Evolutionary conservation across 2,329 filamentous ascomycete species (phyloP).

Genomic region (Fusarium bactridioides): DNA sequence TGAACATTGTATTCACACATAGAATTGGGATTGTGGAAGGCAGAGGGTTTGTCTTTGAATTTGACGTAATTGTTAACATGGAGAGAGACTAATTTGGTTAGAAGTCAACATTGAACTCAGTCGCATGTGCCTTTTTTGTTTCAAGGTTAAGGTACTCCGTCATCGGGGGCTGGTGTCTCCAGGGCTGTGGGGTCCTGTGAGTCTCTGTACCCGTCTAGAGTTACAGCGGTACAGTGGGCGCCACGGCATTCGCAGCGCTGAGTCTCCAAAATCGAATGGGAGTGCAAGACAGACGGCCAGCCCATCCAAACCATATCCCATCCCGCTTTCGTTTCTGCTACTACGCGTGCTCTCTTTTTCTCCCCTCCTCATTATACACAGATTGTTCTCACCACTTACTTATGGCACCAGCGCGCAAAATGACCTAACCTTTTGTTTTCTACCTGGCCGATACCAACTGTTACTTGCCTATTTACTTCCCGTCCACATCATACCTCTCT

Average conservation of each 20-base stretch:
- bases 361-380: slow-evolving; percentile 33
- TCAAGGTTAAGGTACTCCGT: slow-evolving; percentile 29
- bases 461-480: slow-evolving; percentile 24
- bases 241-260: slow-evolving; percentile 32
- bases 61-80: neutral
- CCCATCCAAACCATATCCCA: slow-evolving; percentile 16
- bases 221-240: slow-evolving; percentile 9
- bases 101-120: neutral
- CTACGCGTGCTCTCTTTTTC: slow-evolving; percentile 37
- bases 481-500: slow-evolving; percentile 15
- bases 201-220: slow-evolving; percentile 12
- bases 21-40: neutral
- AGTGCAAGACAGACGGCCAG: slow-evolving; percentile 18
- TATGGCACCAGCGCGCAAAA: slow-evolving; percentile 33
- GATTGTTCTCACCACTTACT: slow-evolving; percentile 22
- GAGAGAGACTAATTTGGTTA: neutral
- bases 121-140: slow-evolving; percentile 28
- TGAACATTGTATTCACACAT: neutral
- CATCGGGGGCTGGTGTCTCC: slow-evolving; percentile 39
- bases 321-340: slow-evolving; percentile 33
- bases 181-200: slow-evolving; percentile 23
- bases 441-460: slow-evolving; percentile 32
- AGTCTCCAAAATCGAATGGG: slow-evolving; percentile 40
- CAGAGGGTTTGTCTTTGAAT: neutral
- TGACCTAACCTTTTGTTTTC: slow-evolving; percentile 35